A percentile compares a stretch with the other conserved stretches of the same genome.
These are phyloP conservation scores for Aspergillus egyptiacus DNA, from an alignment of 495 filamentous ascomycete species.

Conservation along the genomic window DNA sequence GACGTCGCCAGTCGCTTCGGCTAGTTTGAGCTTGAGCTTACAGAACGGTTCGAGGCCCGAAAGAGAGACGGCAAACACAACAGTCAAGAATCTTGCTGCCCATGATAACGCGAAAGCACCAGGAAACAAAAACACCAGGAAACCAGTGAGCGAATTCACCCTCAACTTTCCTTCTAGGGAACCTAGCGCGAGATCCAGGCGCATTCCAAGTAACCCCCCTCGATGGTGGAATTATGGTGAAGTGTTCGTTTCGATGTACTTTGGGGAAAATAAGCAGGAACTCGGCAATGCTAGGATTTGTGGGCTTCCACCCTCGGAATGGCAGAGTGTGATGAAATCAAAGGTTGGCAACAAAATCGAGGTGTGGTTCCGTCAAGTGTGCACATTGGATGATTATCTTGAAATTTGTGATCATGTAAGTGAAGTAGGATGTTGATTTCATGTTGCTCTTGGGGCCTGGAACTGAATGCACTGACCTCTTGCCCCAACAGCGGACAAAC, in stretches of 20 bases:
- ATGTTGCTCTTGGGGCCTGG: background rate
- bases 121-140: background rate
- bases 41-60: background rate
- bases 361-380: conserved; percentile 39
- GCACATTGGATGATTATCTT: conserved; percentile 30
- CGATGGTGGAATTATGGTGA: conserved; percentile 23
- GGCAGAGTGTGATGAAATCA: conserved; percentile 21
- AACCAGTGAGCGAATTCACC: background rate
- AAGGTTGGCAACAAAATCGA: conserved; percentile 21
- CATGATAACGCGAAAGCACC: too few relatives aligned
- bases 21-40: background rate
- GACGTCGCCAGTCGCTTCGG: background rate
- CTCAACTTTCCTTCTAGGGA: conserved; percentile 8
- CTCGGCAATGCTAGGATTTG: conserved; percentile 38
- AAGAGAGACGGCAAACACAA: background rate
- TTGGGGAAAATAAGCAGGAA: conserved; percentile 29
- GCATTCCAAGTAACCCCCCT: background rate
- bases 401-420: conserved; percentile 28
- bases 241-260: conserved; percentile 25
- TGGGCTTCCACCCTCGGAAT: conserved; percentile 20
- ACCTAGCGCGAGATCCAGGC: background rate
- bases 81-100: background rate
- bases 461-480: conserved; percentile 4
- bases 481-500: background rate
- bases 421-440: background rate